Conservation (phyloP, 73 alveolate genomes). For the Blepharisma japonicum region DNA sequence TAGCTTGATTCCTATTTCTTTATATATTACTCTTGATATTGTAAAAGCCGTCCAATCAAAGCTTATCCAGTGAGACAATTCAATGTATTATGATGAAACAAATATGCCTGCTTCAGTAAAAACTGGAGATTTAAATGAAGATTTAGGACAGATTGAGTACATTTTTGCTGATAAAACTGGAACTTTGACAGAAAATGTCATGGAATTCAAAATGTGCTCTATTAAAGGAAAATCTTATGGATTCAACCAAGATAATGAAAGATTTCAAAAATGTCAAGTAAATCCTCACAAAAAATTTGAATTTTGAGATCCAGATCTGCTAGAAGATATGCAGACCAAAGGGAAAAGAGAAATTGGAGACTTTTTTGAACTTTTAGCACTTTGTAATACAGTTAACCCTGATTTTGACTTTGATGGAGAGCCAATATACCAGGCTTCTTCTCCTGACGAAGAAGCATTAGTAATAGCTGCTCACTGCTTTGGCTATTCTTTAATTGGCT, state of each 20-base stretch:
- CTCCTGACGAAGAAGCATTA: conserved; percentile 25
- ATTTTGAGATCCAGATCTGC: background rate
- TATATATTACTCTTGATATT: conserved; percentile 72
- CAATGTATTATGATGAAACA: conserved; percentile 39
- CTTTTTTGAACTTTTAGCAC: conserved; percentile 52
- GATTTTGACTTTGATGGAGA: conserved; percentile 39
- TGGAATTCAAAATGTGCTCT: conserved; percentile 47
- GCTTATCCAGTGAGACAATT: conserved; percentile 43
- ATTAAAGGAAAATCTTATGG: conserved; percentile 21
- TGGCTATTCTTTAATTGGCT: conserved; percentile 7
- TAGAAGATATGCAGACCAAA: conserved; percentile 10
- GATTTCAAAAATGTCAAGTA: background rate
- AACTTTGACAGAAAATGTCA: conserved; percentile 62
- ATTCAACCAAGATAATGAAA: background rate
- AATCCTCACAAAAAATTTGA: conserved; percentile 1
- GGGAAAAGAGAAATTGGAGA: conserved; percentile 26
- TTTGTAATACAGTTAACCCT: conserved; percentile 66
- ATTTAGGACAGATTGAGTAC: conserved; percentile 69
- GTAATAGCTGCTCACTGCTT: conserved; percentile 35
- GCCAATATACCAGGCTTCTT: background rate
- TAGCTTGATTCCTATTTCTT: conserved; percentile 80
- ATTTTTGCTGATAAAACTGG: conserved; percentile 71
- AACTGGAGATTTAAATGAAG: conserved; percentile 81
- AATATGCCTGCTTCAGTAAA: conserved; percentile 52
- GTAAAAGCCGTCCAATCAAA: conserved; percentile 64